phyloP scores from a whole-genome alignment of 164 flowering plant genomes.

The Sedum album region DNA sequence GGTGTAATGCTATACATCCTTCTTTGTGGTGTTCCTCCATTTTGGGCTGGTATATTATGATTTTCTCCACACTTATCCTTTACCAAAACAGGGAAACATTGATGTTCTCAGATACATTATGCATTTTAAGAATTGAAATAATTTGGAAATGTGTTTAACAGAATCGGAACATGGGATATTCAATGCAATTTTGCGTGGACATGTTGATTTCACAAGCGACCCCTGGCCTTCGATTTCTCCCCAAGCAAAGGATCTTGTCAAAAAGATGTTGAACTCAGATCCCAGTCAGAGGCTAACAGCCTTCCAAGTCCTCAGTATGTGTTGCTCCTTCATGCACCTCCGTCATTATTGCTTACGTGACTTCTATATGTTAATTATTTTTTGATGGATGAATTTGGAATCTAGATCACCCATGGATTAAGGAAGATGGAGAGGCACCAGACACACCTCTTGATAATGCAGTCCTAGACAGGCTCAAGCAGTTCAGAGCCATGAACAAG shows the following conservation, averaged over 20 bases:
- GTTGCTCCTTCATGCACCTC: background rate
- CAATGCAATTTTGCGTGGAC: constrained; percentile 70
- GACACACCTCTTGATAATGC: constrained; percentile 93
- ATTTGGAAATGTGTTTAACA: constrained; percentile 25
- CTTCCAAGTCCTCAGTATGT: constrained; percentile 74
- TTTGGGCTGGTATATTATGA: constrained; percentile 59
- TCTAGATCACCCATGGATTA: constrained; percentile 94
- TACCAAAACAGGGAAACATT: background rate
- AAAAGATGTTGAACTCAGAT: constrained; percentile 71
- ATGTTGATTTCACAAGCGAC: constrained; percentile 66
- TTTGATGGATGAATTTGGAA: background rate
- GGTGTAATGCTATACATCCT: constrained; percentile 83
- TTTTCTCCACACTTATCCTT: background rate
- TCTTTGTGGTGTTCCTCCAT: constrained; percentile 78
- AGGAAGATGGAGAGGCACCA: constrained; percentile 97
- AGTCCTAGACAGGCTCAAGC: constrained; percentile 76
- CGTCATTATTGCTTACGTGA: background rate
- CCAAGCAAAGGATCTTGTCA: constrained; percentile 80
- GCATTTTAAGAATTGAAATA: no score
- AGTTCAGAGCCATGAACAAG: constrained; percentile 93
- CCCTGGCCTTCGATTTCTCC: constrained; percentile 83
- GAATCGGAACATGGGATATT: constrained; percentile 85
- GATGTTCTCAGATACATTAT: no score
- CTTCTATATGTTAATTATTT: background rate
- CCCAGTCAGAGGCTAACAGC: constrained; percentile 82